Conservation (phyloP, 441 rosid genomes). For the Adansonia rubrostipa region DNA sequence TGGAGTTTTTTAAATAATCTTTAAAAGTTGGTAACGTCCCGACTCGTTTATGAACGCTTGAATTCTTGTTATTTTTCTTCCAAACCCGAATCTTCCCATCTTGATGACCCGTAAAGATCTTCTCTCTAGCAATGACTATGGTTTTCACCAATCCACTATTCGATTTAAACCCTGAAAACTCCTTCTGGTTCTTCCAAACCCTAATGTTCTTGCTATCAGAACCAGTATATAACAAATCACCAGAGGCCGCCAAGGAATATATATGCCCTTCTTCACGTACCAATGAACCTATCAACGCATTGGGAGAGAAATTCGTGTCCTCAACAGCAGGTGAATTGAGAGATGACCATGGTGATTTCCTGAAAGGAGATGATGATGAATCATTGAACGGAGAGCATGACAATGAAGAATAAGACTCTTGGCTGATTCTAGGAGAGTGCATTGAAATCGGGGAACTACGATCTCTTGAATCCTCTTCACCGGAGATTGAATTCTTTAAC, state of each 20-base stretch:
- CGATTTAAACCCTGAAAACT: constrained; percentile 74
- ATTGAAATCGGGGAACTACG: neutral
- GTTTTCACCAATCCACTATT: constrained; percentile 80
- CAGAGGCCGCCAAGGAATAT: constrained; percentile 69
- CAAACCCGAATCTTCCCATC: constrained; percentile 88
- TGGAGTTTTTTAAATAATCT: constrained; percentile 58
- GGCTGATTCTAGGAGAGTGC: constrained; percentile 13
- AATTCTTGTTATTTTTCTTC: constrained; percentile 57
- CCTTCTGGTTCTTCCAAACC: constrained; percentile 83
- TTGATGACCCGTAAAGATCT: constrained; percentile 82
- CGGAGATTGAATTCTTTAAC: constrained; percentile 26
- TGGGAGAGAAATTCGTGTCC: constrained; percentile 35
- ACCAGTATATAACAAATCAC: constrained; percentile 75
- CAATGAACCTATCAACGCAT: constrained; percentile 71
- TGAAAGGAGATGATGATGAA: constrained; percentile 41
- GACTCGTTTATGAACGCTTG: constrained; percentile 50
- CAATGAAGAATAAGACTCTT: constrained; percentile 29
- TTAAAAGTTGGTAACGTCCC: constrained; percentile 68
- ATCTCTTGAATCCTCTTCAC: constrained; percentile 9
- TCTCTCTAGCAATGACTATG: constrained; percentile 60
- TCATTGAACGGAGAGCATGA: constrained; percentile 36
- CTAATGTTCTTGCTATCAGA: constrained; percentile 88
- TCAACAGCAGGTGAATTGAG: neutral
- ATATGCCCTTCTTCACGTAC: constrained; percentile 90
- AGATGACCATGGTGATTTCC: constrained; percentile 66